Base-by-base conservation (phyloP, 257 asterid genomes). In the Marsdenia floribunda region DNA sequence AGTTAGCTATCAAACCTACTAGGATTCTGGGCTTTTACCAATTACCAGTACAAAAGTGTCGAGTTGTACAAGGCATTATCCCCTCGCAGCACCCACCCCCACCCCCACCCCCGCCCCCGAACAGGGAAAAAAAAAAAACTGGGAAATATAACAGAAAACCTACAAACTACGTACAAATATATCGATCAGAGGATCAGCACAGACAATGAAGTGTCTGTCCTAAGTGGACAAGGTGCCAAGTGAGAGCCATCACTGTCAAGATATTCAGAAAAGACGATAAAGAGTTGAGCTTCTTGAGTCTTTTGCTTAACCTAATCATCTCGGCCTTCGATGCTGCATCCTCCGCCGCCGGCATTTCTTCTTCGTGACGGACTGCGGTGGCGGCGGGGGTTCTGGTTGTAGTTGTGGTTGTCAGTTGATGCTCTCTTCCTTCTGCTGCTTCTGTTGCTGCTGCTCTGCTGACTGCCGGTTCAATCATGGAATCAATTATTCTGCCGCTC, bases 261-360 rank as follows among this genome's bases (percentile, higher is more conserved):
- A 88, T 83, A 82, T 93, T 93, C 74, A 91, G 87, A 73, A 84
- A 77, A 3, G 98, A 93, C 6, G 98, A 90, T 29, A 79, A 80
- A 0, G 90, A 75, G 66, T 91, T 93, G 63, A 91, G 76, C 86
- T 77, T 82, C 83, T 74, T 82, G 1, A 91, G 83, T 0, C 18
- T 63, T 68, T 72, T 81, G 29, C 82, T 88, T 80, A 86, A 19
- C 7, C 79, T 74, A 10, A 42, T n/a, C 2, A 85, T 55, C 13
- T 82, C 78, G 8, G 87, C 29, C 80, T 54, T 82, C 0, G 83
- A 78, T 4, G 54, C 78, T 3, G 77, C 70, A 13, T 2, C 82
- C 44, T n/a, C n/a, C n/a, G 67, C 79, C 9, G 75, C 58, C 21
- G 21, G 63, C 29, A 11, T 63, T 3, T 50, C 77, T 47, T 12